A percentile compares a stretch with the other conserved stretches of the same genome.
These are phyloP conservation scores for Syzygium oleosum DNA, from an alignment of 345 rosid species.

Conservation along the genomic window DNA sequence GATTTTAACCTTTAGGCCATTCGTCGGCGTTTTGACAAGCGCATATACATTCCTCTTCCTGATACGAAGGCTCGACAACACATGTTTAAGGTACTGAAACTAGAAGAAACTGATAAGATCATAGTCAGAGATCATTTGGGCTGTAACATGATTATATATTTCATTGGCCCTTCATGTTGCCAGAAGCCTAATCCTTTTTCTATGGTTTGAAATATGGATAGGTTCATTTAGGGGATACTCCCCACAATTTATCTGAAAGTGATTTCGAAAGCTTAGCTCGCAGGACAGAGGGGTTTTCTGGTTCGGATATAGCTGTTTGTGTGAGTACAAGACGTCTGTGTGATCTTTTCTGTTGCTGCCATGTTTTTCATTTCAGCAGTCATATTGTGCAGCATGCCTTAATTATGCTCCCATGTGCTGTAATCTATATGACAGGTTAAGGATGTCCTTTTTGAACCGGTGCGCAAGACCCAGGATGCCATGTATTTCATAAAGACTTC, in stretches of 20 bases:
- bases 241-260: constrained; percentile 76
- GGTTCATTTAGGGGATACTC: constrained; percentile 97
- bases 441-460: constrained; percentile 93
- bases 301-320: constrained; percentile 92
- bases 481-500: constrained; percentile 60
- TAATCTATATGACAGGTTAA: constrained; percentile 44
- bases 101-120: not conserved
- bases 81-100: constrained; percentile 67
- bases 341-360: not conserved
- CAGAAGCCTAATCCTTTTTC: not conserved
- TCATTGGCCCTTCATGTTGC: not conserved
- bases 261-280: constrained; percentile 80
- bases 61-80: constrained; percentile 87
- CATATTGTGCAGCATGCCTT: not conserved
- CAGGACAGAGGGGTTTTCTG: constrained; percentile 85
- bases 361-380: not conserved
- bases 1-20: constrained; percentile 55
- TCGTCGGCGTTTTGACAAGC: constrained; percentile 91
- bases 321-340: constrained; percentile 29
- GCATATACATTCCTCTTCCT: constrained; percentile 93
- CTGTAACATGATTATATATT: not conserved
- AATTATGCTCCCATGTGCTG: not conserved
- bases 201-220: constrained; percentile 13
- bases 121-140: not conserved
- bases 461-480: constrained; percentile 89